A percentile compares a stretch with the other conserved stretches of the same genome.
Evolutionary conservation across 2,329 filamentous ascomycete genomes (phyloP).

Genomic region (Monascus ruber): DNA sequence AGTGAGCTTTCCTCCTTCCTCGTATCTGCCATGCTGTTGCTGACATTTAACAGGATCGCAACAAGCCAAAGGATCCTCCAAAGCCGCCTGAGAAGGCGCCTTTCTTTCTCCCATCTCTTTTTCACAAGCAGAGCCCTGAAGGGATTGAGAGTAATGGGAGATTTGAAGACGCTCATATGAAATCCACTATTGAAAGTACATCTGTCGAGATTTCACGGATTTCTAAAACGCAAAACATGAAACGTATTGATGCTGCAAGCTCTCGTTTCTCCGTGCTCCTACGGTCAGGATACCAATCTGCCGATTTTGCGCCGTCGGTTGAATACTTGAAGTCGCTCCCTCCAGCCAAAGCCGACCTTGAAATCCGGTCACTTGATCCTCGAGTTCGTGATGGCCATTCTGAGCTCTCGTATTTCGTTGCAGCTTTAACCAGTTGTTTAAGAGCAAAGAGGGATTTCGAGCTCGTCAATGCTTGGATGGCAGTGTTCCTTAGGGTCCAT

Average conservation of each 20-base stretch:
- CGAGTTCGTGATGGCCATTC: conserved; percentile 38
- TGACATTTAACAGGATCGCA: conserved; percentile 49
- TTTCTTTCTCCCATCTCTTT: conserved; percentile 65
- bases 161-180: conserved; percentile 13
- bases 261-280: conserved; percentile 40
- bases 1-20: conserved; percentile 14
- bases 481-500: conserved; percentile 77
- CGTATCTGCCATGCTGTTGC: not conserved
- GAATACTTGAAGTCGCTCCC: conserved; percentile 68
- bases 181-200: conserved; percentile 20
- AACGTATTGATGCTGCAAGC: conserved; percentile 18
- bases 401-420: conserved; percentile 69
- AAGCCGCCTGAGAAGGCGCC: conserved; percentile 90
- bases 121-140: conserved; percentile 13
- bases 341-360: conserved; percentile 78
- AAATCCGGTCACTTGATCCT: conserved; percentile 65
- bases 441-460: conserved; percentile 71
- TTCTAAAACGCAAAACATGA: conserved; percentile 49
- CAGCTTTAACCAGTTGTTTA: conserved; percentile 64
- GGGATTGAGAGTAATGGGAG: conserved; percentile 17
- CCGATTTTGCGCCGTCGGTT: conserved; percentile 58
- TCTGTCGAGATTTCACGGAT: conserved; percentile 53
- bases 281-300: conserved; percentile 34
- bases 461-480: conserved; percentile 94
- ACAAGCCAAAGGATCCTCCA: conserved; percentile 84